A percentile compares a stretch with the other conserved stretches of the same genome.
Conservation (phyloP, 768 basidiomycete genomes). For the Punctularia strigosozonata region DNA sequence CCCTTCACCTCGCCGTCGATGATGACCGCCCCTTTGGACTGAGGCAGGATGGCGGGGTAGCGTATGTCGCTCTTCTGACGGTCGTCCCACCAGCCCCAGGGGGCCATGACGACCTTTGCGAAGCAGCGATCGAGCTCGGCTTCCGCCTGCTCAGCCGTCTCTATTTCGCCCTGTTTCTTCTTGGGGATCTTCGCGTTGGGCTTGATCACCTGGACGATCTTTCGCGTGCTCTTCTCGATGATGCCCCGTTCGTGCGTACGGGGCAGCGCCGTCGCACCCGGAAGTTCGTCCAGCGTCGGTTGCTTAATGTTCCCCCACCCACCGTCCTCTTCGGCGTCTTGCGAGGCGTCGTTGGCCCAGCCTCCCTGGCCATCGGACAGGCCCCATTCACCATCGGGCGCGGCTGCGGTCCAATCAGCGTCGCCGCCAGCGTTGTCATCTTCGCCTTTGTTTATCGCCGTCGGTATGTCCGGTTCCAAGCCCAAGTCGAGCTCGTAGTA, state of each 20-base stretch:
- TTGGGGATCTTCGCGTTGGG: constrained; percentile 21
- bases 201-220: constrained; percentile 33
- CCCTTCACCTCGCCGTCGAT: constrained; percentile 10
- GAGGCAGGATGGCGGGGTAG: constrained; percentile 20
- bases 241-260: constrained; percentile 53
- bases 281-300: too few species aligned
- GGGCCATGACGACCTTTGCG: constrained; percentile 38
- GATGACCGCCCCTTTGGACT: constrained; percentile 26
- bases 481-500: too few species aligned
- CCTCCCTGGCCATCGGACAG: too few species aligned
- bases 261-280: constrained; percentile 48
- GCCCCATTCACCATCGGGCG: too few species aligned
- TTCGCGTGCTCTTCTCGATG: constrained; percentile 54
- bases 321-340: too few species aligned
- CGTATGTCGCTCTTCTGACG: constrained; percentile 25
- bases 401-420: too few species aligned
- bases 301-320: too few species aligned
- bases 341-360: too few species aligned
- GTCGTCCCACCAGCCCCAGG: constrained; percentile 34
- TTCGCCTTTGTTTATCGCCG: too few species aligned
- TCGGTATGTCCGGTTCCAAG: too few species aligned
- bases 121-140: constrained; percentile 33
- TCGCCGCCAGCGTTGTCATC: too few species aligned
- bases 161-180: constrained; percentile 8
- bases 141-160: constrained; percentile 25